Evolutionary conservation across 176 grass and related monocot species (phyloP), one percentile per base, ranked within the genome.

Genomic region (Juncus effusus): DNA sequence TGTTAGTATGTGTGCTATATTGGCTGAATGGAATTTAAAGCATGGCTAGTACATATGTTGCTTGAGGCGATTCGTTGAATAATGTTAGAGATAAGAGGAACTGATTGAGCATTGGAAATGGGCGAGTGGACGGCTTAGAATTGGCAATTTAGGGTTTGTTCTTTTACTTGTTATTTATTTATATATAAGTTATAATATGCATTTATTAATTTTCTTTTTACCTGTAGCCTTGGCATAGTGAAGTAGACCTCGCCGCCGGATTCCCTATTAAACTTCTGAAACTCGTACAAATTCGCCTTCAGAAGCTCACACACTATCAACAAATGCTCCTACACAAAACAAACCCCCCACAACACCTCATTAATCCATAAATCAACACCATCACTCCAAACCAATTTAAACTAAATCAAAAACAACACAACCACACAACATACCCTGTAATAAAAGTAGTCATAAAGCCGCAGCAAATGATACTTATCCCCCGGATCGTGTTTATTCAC

Each of bases 211-310:
- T 42, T 12, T 36, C 11, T 52, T 67, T 0, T 67, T 54, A 99
- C 94, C 94, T 99, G 94, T 40, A 99, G 67, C 54, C 94, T 93
- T 80, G 94, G 89, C 94, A 99, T 93, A 41, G 94, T 99, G 44
- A 99, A 99, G 79, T 99, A 99, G 79, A 99, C 94, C 67, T 99
- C 94, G 0, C 94, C 94, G 72, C 94, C 94, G 51, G 94, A 99
- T 99, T 99, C 95, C 78, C 95, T 85, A 58, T 99, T 99, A 36
- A 99, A 99, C 69, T 99, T 99, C 69, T 99, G 95, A 69, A 99
- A 99, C 66, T 99, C 95, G 57, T 99, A 99, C 66, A 99, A 75
- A 70, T 99, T 99, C 59, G 95, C 95, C 81, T 99, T 99, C 14
- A 99, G 80, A 87, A 99, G 95, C 77, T 99, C 95, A 79, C 95